Base-by-base conservation (phyloP, 2,329 filamentous ascomycete genomes). In the Paraconiothyrium brasiliense region DNA sequence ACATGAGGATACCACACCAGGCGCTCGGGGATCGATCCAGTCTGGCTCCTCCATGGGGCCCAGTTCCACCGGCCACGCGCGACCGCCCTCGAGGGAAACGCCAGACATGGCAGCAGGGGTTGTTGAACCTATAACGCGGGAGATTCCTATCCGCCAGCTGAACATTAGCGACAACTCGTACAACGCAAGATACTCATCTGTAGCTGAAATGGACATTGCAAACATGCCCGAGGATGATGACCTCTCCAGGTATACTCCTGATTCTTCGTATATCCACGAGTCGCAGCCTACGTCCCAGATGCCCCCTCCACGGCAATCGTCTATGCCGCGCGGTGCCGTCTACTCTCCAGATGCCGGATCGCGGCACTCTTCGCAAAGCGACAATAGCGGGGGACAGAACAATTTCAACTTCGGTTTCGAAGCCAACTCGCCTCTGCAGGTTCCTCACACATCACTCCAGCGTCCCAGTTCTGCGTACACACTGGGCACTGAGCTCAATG, bases 391-490 rank as follows among this genome's bases (percentile, higher is more conserved):
- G 41, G 41, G 35, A 14, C 71, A 66, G 48, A 65, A 69, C 62
- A 67, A 64, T 57, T 75, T 79, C 66, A 64, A 73, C 47, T 73
- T 71, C 54, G 72, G 70, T 9, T 67, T 68, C 16, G 76, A 73
- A 20, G 35, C 35, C 22, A 54, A 54, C n/a, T 70, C 63, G 32
- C 73, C 72, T 30, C 63, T 78, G 41, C 73, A 76, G 52, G 72
- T 82, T 60, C 82, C 85, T 67, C 87, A 79, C 71, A 87, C 82
- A 61, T 87, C 87, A 14, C 75, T 91, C 64, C 85, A 86, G 44
- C 86, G 94, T 55, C 93, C 93, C 5, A 85, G 85, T 27, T 97
- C 94, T 13, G 84, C 90, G 5, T 94, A 93, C 77, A 95, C 92
- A 2, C 84, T 87, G 14, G 86, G 86, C 51, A 93, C 92, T 16